phyloP scores from a whole-genome alignment of 805 yeast species.

The Teunomyces cretensis region DNA sequence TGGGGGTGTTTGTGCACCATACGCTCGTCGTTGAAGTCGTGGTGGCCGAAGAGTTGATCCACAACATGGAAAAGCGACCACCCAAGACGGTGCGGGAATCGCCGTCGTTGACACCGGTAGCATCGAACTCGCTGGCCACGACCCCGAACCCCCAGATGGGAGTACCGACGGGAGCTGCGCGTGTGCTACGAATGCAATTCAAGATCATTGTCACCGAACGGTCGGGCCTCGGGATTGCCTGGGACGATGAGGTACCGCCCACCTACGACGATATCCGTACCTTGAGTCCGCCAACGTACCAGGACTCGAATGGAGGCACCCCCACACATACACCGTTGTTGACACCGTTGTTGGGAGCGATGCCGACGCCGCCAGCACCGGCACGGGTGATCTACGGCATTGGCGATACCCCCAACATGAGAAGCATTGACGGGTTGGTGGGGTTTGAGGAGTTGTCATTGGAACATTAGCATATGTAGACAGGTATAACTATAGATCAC shows the following conservation, averaged over 20 bases:
- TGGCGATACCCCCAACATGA: conserved; percentile 40
- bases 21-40: conserved; percentile 80
- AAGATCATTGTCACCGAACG: conserved; percentile 80
- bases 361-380: conserved; percentile 3
- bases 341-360: conserved; percentile 18
- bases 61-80: conserved; percentile 22
- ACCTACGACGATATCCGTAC: conserved; percentile 83
- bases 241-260: conserved; percentile 99
- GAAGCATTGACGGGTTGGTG: conserved; percentile 28
- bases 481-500: too few relatives aligned
- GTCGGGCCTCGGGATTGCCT: conserved; percentile 92
- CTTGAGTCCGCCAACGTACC: conserved; percentile 82
- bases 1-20: conserved; percentile 78
- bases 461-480: background rate
- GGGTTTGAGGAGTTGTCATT: conserved; percentile 27
- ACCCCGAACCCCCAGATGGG: conserved; percentile 43
- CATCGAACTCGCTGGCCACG: conserved; percentile 17
- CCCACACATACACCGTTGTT: conserved; percentile 19
- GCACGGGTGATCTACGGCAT: conserved; percentile 45
- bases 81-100: conserved; percentile 5
- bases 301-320: conserved; percentile 13
- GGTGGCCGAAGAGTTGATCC: conserved; percentile 86
- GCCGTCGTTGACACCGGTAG: conserved; percentile 24
- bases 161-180: conserved; percentile 90
- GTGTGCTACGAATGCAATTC: conserved; percentile 94